Conservation (phyloP, 306 rosid genomes). For the Sechiopsis laciniata region DNA sequence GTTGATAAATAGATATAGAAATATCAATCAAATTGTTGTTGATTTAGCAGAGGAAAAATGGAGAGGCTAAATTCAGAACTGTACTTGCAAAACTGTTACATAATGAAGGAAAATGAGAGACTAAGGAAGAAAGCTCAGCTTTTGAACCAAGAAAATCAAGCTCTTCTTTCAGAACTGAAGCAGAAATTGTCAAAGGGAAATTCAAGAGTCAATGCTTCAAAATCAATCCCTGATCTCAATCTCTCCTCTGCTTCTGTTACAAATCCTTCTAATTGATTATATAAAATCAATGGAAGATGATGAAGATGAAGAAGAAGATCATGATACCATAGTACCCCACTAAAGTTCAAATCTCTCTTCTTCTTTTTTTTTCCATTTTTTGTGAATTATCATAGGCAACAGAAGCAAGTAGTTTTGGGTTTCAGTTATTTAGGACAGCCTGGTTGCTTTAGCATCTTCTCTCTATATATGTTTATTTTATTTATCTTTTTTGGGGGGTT, state of each 20-base stretch:
- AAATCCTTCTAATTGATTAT: slow-evolving; percentile 44
- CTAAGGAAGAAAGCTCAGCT: slow-evolving; percentile 93
- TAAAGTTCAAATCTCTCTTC: slow-evolving; percentile 25
- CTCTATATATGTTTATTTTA: background rate
- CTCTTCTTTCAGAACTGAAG: slow-evolving; percentile 74
- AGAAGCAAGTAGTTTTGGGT: slow-evolving; percentile 44
- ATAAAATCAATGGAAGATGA: slow-evolving; percentile 10
- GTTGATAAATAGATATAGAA: too few relatives aligned
- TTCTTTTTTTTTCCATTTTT: slow-evolving; percentile 29
- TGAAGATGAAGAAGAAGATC: background rate
- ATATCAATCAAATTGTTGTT: background rate
- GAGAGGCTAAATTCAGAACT: slow-evolving; percentile 93
- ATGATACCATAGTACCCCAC: slow-evolving; percentile 47
- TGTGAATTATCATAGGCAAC: slow-evolving; percentile 52
- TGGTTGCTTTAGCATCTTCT: slow-evolving; percentile 27
- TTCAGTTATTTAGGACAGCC: slow-evolving; percentile 53
- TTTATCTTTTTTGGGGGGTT: too few relatives aligned
- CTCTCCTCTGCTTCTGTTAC: slow-evolving; percentile 46
- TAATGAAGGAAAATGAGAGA: slow-evolving; percentile 90
- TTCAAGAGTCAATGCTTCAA: slow-evolving; percentile 23
- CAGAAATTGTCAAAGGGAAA: slow-evolving; percentile 69
- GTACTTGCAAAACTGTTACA: slow-evolving; percentile 87
- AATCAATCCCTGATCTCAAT: slow-evolving; percentile 58
- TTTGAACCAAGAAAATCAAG: slow-evolving; percentile 93
- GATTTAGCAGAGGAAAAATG: slow-evolving; percentile 31